A percentile compares a stretch with the other conserved stretches of the same genome.
These are phyloP conservation scores for Mortierella sp. DNA, from an alignment of 371 early-diverging fungal species.

Conservation along the genomic window DNA sequence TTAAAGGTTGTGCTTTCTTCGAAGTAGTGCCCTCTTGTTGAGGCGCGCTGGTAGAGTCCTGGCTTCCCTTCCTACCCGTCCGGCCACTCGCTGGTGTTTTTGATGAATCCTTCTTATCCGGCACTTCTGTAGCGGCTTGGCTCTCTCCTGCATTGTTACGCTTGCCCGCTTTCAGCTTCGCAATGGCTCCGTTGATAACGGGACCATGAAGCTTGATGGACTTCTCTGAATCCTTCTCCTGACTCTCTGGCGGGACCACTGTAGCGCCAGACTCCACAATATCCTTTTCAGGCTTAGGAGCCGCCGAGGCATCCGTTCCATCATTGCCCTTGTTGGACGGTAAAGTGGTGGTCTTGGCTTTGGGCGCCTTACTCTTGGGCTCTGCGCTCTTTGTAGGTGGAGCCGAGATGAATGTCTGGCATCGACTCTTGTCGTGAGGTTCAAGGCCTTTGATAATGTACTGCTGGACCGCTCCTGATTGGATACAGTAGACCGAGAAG, in stretches of 20 bases:
- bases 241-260: conserved; percentile 7
- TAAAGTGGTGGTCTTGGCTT: conserved; percentile 23
- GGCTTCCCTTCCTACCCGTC: conserved; percentile 35
- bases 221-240: conserved; percentile 43
- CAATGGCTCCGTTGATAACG: conserved; percentile 57
- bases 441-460: conserved; percentile 53
- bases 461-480: conserved; percentile 57
- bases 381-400: conserved; percentile 18
- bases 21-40: not conserved
- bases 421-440: conserved; percentile 52
- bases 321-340: conserved; percentile 31
- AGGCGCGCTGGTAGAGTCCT: conserved; percentile 18
- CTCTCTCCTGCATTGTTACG: conserved; percentile 25
- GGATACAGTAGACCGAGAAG: conserved; percentile 56
- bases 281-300: conserved; percentile 22
- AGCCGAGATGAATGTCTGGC: conserved; percentile 43
- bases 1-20: conserved; percentile 20
- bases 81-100: conserved; percentile 22
- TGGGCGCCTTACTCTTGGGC: conserved; percentile 10
- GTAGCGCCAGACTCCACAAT: not conserved
- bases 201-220: conserved; percentile 55
- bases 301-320: conserved; percentile 3
- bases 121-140: conserved; percentile 9
- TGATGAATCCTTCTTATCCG: conserved; percentile 32
- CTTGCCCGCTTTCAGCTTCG: conserved; percentile 57